A percentile compares a stretch with the other conserved stretches of the same genome.
Conservation (phyloP, 345 rosid genomes). For the Acer campestre region DNA sequence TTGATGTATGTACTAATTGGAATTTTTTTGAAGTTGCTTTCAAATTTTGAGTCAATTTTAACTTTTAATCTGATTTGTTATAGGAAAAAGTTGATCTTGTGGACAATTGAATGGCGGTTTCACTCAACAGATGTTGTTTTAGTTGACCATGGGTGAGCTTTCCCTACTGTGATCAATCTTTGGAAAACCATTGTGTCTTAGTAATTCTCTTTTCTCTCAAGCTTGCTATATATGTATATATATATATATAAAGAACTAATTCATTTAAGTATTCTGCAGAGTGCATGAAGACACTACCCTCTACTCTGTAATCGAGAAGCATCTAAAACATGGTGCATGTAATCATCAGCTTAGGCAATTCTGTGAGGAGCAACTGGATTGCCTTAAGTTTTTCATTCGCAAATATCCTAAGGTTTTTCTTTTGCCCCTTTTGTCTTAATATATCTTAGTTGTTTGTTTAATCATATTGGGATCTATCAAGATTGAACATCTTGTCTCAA, state of each 20-base stretch:
- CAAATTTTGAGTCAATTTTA: background rate
- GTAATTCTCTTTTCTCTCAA: background rate
- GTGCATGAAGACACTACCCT: conserved; percentile 65
- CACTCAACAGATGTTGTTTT: conserved; percentile 64
- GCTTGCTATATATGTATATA: background rate
- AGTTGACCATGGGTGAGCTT: conserved; percentile 66
- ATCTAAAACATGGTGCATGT: conserved; percentile 82
- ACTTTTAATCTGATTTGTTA: conserved; percentile 22
- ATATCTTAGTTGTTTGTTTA: background rate
- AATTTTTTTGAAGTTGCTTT: background rate
- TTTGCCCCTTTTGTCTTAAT: background rate
- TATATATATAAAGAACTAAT: conserved; percentile 7
- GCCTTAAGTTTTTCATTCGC: conserved; percentile 70
- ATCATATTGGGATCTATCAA: background rate
- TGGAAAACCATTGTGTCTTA: background rate
- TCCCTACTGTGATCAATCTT: conserved; percentile 2
- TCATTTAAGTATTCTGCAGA: conserved; percentile 39
- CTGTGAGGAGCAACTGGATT: conserved; percentile 54
- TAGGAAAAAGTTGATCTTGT: conserved; percentile 67
- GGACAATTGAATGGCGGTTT: conserved; percentile 96
- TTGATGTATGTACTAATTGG: background rate
- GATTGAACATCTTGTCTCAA: background rate
- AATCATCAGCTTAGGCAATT: conserved; percentile 62
- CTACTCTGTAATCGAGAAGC: conserved; percentile 58
- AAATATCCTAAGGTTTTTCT: conserved; percentile 52